These are phyloP conservation scores for Pseudohalonectria lignicola DNA, from an alignment of 2,329 filamentous ascomycete species.

Conservation along the genomic window DNA sequence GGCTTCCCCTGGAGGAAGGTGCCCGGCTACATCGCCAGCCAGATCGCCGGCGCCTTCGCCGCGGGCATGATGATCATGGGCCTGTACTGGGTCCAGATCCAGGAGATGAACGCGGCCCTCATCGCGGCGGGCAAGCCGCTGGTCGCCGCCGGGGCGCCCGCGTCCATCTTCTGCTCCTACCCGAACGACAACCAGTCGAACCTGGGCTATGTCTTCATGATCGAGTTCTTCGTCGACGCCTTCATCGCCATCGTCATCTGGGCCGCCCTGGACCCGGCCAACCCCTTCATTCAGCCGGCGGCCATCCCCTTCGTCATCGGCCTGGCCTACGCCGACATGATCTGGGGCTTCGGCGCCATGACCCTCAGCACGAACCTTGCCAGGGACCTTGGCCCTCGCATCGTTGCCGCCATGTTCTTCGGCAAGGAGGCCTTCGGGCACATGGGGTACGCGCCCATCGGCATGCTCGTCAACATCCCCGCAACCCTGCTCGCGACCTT, in stretches of 20 bases:
- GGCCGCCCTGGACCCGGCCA: slow-evolving; percentile 44
- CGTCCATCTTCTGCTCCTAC: slow-evolving; percentile 43
- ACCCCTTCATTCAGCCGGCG: slow-evolving; percentile 40
- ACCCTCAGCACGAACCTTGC: slow-evolving; percentile 47
- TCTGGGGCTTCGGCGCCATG: slow-evolving; percentile 45
- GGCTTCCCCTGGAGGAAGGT: slow-evolving; percentile 49
- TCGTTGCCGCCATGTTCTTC: slow-evolving; percentile 45
- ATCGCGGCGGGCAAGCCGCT: slow-evolving; percentile 20
- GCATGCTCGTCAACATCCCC: slow-evolving; percentile 43
- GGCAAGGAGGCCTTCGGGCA: slow-evolving; percentile 10
- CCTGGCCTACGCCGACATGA: slow-evolving; percentile 38
- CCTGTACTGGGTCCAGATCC: slow-evolving; percentile 40
- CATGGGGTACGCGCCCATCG: slow-evolving; percentile 27
- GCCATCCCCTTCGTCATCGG: slow-evolving; percentile 43
- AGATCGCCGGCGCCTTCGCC: slow-evolving; percentile 44
- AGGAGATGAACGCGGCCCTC: slow-evolving; percentile 13
- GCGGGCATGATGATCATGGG: slow-evolving; percentile 43
- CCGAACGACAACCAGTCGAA: slow-evolving; percentile 37
- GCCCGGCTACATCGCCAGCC: slow-evolving; percentile 42
- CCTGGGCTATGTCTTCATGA: slow-evolving; percentile 44
- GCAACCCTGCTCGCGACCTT: slow-evolving; percentile 42
- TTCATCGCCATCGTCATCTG: slow-evolving; percentile 49
- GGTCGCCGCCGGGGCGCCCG: slow-evolving; percentile 32
- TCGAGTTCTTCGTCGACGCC: slow-evolving; percentile 46
- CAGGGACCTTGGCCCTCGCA: slow-evolving; percentile 45